These are phyloP conservation scores for Macrophomina tecta DNA, from an alignment of 2,329 filamentous ascomycete species.

Conservation along the genomic window DNA sequence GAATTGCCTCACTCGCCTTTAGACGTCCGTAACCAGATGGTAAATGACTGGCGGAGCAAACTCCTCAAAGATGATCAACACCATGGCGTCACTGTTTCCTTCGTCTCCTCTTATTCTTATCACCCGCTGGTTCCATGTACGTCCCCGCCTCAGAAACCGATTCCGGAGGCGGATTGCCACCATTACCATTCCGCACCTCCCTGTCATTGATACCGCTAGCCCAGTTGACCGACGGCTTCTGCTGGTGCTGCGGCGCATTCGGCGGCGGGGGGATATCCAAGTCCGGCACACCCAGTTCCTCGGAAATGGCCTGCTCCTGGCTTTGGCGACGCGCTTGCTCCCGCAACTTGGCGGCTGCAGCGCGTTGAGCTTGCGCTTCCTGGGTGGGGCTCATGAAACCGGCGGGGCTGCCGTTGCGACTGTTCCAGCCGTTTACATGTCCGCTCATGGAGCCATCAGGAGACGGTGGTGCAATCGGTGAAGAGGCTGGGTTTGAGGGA, in stretches of 20 bases:
- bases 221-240: constrained; percentile 3
- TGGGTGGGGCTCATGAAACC: constrained; percentile 17
- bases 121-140: constrained; percentile 17
- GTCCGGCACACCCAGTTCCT: constrained; percentile 15
- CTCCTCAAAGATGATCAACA: too few relatives aligned
- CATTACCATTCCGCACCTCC: not conserved
- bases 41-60: too few relatives aligned
- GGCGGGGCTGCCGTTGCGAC: not conserved
- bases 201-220: not conserved
- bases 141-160: constrained; percentile 11
- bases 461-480: constrained; percentile 1
- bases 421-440: not conserved
- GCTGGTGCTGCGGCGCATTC: not conserved
- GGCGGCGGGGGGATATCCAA: not conserved
- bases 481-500: not conserved
- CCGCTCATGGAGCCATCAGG: not conserved
- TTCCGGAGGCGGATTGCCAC: not conserved
- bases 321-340: not conserved
- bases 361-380: constrained; percentile 14
- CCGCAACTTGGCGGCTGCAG: constrained; percentile 3
- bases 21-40: too few relatives aligned
- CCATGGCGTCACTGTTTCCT: constrained; percentile 1
- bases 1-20: too few relatives aligned
- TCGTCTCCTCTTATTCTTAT: constrained; percentile 18
- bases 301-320: not conserved